phyloP scores from a whole-genome alignment of 2,329 filamentous ascomycete genomes.

The Pseudophaeomoniella oleicola region DNA sequence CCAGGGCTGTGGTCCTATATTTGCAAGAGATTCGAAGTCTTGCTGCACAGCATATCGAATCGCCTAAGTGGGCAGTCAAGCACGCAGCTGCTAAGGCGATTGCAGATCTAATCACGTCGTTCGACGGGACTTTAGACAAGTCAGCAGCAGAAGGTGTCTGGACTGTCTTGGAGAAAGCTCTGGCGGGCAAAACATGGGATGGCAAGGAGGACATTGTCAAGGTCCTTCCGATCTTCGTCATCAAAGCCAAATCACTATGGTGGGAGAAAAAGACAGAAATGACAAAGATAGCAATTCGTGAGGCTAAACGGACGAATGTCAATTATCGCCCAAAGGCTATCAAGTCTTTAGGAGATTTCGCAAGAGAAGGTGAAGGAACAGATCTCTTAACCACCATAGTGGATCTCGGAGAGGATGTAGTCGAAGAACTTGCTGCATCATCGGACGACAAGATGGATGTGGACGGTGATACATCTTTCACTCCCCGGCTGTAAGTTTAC shows the following conservation, averaged over 20 bases:
- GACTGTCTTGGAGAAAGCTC: slow-evolving; percentile 67
- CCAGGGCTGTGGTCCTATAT: slow-evolving; percentile 68
- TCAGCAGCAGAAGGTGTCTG: slow-evolving; percentile 53
- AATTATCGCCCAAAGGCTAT: slow-evolving; percentile 67
- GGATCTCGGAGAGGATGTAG: slow-evolving; percentile 42
- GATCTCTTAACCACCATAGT: slow-evolving; percentile 56
- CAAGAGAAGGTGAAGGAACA: slow-evolving; percentile 51
- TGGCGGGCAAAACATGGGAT: slow-evolving; percentile 81
- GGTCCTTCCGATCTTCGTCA: slow-evolving; percentile 64
- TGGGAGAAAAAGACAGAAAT: slow-evolving; percentile 49
- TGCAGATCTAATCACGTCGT: slow-evolving; percentile 55
- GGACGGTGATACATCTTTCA: slow-evolving; percentile 31
- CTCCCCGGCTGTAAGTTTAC: neutral
- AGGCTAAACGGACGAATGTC: slow-evolving; percentile 86
- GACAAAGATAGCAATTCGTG: slow-evolving; percentile 64
- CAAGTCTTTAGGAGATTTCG: slow-evolving; percentile 55
- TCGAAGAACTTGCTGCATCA: slow-evolving; percentile 41
- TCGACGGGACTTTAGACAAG: slow-evolving; percentile 42
- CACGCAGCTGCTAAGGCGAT: slow-evolving; percentile 74
- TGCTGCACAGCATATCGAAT: slow-evolving; percentile 54
- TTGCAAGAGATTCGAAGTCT: slow-evolving; percentile 66
- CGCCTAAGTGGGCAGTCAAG: slow-evolving; percentile 77
- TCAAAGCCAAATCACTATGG: slow-evolving; percentile 46
- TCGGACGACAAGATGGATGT: slow-evolving; percentile 55
- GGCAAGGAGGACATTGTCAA: slow-evolving; percentile 77